Conservation (phyloP, 345 rosid species). For the Moricandia moricandioides region DNA sequence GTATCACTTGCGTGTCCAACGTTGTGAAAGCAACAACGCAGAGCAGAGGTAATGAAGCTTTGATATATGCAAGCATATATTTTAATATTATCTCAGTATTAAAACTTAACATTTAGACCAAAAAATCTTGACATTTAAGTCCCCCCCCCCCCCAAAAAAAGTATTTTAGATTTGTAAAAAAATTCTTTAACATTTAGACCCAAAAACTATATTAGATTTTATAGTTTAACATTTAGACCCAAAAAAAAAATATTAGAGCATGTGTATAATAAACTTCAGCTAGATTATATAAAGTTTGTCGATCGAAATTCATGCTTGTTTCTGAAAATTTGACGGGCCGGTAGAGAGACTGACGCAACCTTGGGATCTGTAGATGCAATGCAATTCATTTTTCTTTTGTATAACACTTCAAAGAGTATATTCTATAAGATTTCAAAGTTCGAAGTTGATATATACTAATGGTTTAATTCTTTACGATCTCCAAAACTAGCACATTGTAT, state of each 20-base stretch:
- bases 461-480: neutral
- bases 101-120: no score
- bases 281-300: neutral
- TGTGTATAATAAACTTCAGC: neutral
- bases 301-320: neutral
- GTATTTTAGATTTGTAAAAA: no score
- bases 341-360: conserved; percentile 1
- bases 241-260: neutral
- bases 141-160: no score
- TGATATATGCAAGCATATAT: neutral
- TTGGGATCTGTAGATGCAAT: conserved; percentile 23
- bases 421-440: neutral
- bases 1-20: neutral
- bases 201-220: no score
- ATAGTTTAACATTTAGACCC: no score
- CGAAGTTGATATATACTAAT: conserved; percentile 24
- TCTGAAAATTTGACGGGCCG: conserved; percentile 12
- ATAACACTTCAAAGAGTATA: neutral
- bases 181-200: no score
- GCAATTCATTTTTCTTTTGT: neutral
- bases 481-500: neutral
- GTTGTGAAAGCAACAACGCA: neutral
- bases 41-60: neutral
- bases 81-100: neutral
- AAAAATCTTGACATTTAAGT: no score